Evolutionary conservation across 257 asterid genomes (phyloP), one percentile per base, ranked within the genome.

Genomic region (Lavandula angustifolia): DNA sequence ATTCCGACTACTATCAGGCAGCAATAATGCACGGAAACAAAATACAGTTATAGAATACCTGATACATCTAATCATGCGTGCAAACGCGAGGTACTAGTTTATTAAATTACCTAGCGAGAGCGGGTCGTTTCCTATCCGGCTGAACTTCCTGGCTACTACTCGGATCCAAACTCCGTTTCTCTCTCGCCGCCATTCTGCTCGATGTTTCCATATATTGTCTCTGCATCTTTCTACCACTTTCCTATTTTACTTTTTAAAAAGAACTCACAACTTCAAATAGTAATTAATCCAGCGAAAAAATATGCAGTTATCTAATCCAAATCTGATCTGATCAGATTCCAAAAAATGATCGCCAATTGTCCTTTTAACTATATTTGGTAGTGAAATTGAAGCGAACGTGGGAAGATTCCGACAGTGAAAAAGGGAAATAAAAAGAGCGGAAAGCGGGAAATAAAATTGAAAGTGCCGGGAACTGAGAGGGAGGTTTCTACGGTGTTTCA

Each of bases 71-170:
- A 41, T 29, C 66, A 60, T 60, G 40, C 8, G 22, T 4, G 66
- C 41, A 60, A 60, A 60, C 31, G 29, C 5, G 42, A 41, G 31
- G 35, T 44, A 31, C 54, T 16, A 47, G n/a, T 17, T 5, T 5
- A 42, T 33, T 35, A 60, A 70, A 49, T 60, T 76, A 92, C 99
- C 95, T 92, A 17, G 97, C 97, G 70, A 92, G 97, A 81, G 99
- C 99, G 4, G 97, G 99, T 7, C 97, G 82, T 67, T 92, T 92
- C 81, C 91, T 68, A n/a, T 87, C 87, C 33, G 97, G 96, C 53
- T 87, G 95, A 75, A 74, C 87, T 62, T 92, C 99, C 70, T 81
- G 76, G 74, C 75, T 72, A 67, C 76, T 61, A 56, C 63, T 69
- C 8, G 81, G 76, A 84, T 92, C 97, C 87, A 89, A 82, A 31